phyloP scores from a whole-genome alignment of 345 rosid species.

The Citrus hindsii region DNA sequence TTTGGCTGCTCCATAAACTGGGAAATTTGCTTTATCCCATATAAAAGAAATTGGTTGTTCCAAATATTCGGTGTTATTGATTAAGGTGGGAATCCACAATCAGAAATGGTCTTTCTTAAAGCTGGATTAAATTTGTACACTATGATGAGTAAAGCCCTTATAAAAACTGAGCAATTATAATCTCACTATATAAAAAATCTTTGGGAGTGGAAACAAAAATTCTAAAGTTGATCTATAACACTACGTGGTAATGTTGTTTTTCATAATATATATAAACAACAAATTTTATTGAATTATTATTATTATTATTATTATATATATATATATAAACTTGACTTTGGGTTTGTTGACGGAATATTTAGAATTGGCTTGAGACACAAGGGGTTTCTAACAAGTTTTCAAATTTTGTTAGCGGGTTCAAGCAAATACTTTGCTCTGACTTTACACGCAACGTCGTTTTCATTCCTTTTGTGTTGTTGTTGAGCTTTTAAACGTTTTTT shows the following conservation, averaged over 20 bases:
- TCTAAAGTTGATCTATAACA: too few relatives aligned
- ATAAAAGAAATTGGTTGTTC: background rate
- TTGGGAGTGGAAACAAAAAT: too few relatives aligned
- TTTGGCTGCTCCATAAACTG: background rate
- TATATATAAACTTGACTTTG: background rate
- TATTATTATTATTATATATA: too few relatives aligned
- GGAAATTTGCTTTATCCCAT: background rate
- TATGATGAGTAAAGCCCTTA: too few relatives aligned
- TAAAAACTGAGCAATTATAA: too few relatives aligned
- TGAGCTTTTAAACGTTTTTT: background rate
- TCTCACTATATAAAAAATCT: too few relatives aligned
- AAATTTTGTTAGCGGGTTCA: background rate
- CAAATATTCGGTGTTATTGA: background rate
- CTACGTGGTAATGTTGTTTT: too few relatives aligned
- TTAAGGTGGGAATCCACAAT: background rate
- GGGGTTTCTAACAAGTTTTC: background rate
- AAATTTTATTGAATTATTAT: too few relatives aligned
- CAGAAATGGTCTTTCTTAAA: background rate
- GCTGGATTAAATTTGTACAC: background rate
- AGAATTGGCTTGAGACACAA: background rate
- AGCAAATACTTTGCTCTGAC: background rate
- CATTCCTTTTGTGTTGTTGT: background rate
- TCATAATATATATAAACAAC: background rate
- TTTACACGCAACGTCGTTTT: too few relatives aligned
- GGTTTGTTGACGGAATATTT: background rate